Base-by-base conservation (phyloP, 75 land plant genomes). In the Ceratopteris richardii region DNA sequence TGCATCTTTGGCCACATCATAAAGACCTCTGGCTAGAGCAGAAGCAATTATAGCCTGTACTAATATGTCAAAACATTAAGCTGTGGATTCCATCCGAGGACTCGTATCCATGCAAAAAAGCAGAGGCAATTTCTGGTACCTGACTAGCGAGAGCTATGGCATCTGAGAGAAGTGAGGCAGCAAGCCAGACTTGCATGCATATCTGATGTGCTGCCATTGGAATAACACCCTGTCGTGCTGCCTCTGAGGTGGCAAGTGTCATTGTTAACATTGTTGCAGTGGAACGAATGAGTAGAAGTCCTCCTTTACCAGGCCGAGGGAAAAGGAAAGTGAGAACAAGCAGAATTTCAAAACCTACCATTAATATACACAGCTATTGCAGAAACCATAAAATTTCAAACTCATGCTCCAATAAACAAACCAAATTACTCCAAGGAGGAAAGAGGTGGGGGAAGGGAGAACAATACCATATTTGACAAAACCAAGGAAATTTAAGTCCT, bases 151-250 rank as follows among this genome's bases (percentile, higher is more conserved):
- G n/a, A n/a, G n/a, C n/a, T n/a, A n/a, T n/a, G n/a, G n/a, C n/a
- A n/a, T n/a, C n/a, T n/a, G 98, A 95, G 31, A 89, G 85, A 66
- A 92, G 82, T 58, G 96, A 92, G 18, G 89, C 70, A 0, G 96
- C 75, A 64, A 92, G 55, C 98, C 98, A 92, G 70, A 92, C 70
- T 57, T 92, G 98, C 84, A 92, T 71, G 64, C 98, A 92, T 37
- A 92, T 76, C 58, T 92, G 98, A 71, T 90, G 94, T 57, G 90
- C 98, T 66, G 98, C 96, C 98, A 92, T 92, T 16, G 75, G 54
- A 29, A 71, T 77, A 25, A 83, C 20, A 9, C 96, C 98, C 48
- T 56, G 61, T 0, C 86, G 66, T 42, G 97, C 97, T 47, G 97
- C 89, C 90, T 92, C 62, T n/a, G n/a, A n/a, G n/a, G n/a, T n/a